These are phyloP conservation scores for Alternaria atra DNA, from an alignment of 2,329 filamentous ascomycete genomes.

Conservation along the genomic window DNA sequence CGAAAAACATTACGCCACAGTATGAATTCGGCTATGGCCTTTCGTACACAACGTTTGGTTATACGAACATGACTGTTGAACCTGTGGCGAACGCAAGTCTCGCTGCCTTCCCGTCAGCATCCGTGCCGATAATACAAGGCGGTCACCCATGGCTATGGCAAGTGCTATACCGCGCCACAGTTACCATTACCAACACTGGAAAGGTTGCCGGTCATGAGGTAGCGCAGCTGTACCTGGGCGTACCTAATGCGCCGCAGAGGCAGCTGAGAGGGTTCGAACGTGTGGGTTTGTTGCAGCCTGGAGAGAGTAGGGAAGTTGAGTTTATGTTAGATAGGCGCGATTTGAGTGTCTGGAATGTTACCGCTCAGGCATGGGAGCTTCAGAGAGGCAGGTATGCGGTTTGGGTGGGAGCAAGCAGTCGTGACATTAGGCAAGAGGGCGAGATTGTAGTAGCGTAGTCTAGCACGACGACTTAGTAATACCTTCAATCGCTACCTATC, in stretches of 20 bases:
- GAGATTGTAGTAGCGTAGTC: conserved; percentile 19
- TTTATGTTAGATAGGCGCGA: conserved; percentile 78
- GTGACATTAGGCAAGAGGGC: conserved; percentile 40
- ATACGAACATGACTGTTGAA: conserved; percentile 68
- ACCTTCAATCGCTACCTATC: neutral
- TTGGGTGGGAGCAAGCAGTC: conserved; percentile 49
- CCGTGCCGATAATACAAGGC: conserved; percentile 37
- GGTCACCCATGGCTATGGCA: conserved; percentile 67
- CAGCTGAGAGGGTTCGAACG: conserved; percentile 82
- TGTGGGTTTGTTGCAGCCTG: conserved; percentile 70
- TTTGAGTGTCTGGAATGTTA: conserved; percentile 83
- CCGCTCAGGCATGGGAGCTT: conserved; percentile 77
- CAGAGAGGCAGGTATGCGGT: conserved; percentile 39
- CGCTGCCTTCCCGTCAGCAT: conserved; percentile 20
- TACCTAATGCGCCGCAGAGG: conserved; percentile 68
- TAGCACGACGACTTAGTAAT: neutral
- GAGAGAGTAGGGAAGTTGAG: conserved; percentile 69
- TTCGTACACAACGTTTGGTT: conserved; percentile 76
- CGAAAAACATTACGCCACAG: conserved; percentile 68
- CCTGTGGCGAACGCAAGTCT: conserved; percentile 56
- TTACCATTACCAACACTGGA: conserved; percentile 76
- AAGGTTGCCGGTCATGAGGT: conserved; percentile 71
- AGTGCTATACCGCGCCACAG: conserved; percentile 69
- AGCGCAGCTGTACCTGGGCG: conserved; percentile 73
- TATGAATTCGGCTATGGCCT: conserved; percentile 85